These are phyloP conservation scores for Chytriomyces hyalinus DNA, from an alignment of 192 early-diverging fungal species.

Conservation along the genomic window DNA sequence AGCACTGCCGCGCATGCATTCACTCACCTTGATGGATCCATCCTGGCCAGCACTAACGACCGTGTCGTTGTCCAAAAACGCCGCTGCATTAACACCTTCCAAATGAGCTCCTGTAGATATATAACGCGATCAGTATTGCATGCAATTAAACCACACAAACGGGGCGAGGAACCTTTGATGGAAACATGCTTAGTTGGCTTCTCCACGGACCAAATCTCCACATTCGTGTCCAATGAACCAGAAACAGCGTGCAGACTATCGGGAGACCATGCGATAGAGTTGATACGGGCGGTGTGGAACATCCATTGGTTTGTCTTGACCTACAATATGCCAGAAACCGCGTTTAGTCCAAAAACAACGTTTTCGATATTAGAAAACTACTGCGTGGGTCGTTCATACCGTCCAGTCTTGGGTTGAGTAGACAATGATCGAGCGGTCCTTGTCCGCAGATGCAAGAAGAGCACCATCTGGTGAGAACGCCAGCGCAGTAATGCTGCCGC, in stretches of 20 bases:
- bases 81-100: slow-evolving; percentile 75
- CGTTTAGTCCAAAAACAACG: not conserved
- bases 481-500: slow-evolving; percentile 78
- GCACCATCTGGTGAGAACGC: slow-evolving; percentile 76
- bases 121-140: slow-evolving; percentile 11
- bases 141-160: not conserved
- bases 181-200: slow-evolving; percentile 76
- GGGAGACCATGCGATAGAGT: slow-evolving; percentile 77
- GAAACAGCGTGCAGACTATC: slow-evolving; percentile 77
- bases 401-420: slow-evolving; percentile 63
- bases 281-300: slow-evolving; percentile 88
- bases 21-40: slow-evolving; percentile 71
- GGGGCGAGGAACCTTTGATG: slow-evolving; percentile 57
- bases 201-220: slow-evolving; percentile 88
- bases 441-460: slow-evolving; percentile 81
- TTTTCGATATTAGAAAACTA: not conserved
- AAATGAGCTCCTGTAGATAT: slow-evolving; percentile 70
- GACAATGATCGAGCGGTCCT: slow-evolving; percentile 77
- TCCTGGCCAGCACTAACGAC: slow-evolving; percentile 83
- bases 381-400: slow-evolving; percentile 21
- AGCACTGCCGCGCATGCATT: not conserved
- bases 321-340: slow-evolving; percentile 18
- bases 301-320: slow-evolving; percentile 77
- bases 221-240: slow-evolving; percentile 85
- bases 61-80: slow-evolving; percentile 69